phyloP scores from a whole-genome alignment of 768 basidiomycete species.

The Rhizopogon salebrosus region DNA sequence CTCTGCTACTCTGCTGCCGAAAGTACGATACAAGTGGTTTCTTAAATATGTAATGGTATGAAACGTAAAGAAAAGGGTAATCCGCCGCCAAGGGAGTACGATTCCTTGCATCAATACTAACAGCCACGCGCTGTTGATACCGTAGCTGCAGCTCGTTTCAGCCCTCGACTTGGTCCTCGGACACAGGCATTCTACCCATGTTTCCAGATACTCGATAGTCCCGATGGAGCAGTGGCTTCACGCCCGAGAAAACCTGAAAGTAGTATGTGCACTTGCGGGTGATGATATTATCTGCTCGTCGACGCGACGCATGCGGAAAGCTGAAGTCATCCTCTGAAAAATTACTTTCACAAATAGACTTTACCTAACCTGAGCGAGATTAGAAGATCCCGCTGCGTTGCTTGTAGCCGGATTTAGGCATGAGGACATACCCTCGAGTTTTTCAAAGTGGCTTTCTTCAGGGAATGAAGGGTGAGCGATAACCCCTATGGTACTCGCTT shows the following conservation, averaged over 20 bases:
- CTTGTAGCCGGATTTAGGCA: not conserved
- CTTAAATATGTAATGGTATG: no score
- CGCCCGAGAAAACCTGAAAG: slow-evolving; percentile 48
- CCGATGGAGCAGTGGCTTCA: no score
- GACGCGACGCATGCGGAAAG: slow-evolving; percentile 44
- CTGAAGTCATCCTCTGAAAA: slow-evolving; percentile 42
- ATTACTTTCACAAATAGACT: not conserved
- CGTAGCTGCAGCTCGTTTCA: no score
- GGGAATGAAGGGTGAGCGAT: slow-evolving; percentile 49
- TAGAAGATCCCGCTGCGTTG: slow-evolving; percentile 11
- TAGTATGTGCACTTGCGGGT: slow-evolving; percentile 44
- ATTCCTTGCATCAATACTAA: no score
- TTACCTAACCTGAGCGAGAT: slow-evolving; percentile 20
- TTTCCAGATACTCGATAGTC: no score
- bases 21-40: no score
- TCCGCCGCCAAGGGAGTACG: no score
- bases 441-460: slow-evolving; percentile 47
- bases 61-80: no score
- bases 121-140: no score
- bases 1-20: no score
- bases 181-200: no score
- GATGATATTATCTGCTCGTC: slow-evolving; percentile 49
- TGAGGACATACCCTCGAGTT: slow-evolving; percentile 35
- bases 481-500: slow-evolving; percentile 25
- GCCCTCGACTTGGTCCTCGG: no score